Evolutionary conservation across 2,329 filamentous ascomycete species (phyloP).

Genomic region (Chaetothyriales sp.): DNA sequence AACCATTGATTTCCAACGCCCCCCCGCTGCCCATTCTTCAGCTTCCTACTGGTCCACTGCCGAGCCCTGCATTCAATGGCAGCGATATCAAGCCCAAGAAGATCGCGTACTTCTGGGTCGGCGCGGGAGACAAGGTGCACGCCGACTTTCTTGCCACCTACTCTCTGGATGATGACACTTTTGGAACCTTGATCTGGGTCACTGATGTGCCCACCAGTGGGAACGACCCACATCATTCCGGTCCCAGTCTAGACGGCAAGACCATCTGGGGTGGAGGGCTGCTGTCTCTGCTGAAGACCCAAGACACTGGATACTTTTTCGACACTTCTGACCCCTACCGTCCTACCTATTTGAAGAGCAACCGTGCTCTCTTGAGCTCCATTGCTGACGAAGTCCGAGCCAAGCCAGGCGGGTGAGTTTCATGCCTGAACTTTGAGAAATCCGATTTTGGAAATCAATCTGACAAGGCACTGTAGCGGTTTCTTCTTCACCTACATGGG

Average conservation of each 20-base stretch:
- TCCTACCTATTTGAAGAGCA: constrained; percentile 46
- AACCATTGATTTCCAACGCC: constrained; percentile 37
- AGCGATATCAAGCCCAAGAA: constrained; percentile 50
- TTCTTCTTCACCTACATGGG: constrained; percentile 53
- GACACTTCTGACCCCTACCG: constrained; percentile 46
- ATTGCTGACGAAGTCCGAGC: constrained; percentile 51
- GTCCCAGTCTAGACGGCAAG: constrained; percentile 43
- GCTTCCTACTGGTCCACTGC: constrained; percentile 44
- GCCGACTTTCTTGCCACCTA: constrained; percentile 46
- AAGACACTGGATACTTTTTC: constrained; percentile 51
- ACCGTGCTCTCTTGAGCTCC: constrained; percentile 44
- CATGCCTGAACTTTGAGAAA: background rate
- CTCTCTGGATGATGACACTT: constrained; percentile 49
- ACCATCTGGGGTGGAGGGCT: constrained; percentile 45
- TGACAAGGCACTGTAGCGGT: constrained; percentile 22
- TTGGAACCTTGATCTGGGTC: constrained; percentile 45
- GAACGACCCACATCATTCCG: constrained; percentile 48
- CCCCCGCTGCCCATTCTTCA: constrained; percentile 47
- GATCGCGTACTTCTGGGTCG: constrained; percentile 53
- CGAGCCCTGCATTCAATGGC: constrained; percentile 38
- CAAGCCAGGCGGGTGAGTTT: constrained; percentile 40
- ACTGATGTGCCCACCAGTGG: constrained; percentile 47
- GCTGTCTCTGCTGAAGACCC: constrained; percentile 43
- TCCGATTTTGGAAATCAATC: background rate
- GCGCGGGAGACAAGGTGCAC: constrained; percentile 46